These are phyloP conservation scores for Phytopythium helicoides DNA, from an alignment of 352 stramenopile species.

Conservation along the genomic window DNA sequence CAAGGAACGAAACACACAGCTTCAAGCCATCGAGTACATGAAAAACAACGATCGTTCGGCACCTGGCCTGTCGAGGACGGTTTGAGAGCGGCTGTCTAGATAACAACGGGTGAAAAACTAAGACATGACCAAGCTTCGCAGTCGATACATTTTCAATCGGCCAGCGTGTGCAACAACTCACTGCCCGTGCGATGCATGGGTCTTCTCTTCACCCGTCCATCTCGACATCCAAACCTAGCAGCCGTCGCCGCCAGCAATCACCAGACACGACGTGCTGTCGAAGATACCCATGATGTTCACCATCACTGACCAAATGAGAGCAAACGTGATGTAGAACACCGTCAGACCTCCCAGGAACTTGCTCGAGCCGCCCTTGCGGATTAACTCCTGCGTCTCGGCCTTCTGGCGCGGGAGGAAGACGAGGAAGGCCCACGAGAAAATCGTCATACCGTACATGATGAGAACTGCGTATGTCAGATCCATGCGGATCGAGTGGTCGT, in stretches of 20 bases:
- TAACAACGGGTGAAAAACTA: no score
- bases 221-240: no score
- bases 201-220: not conserved
- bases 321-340: conserved; percentile 15
- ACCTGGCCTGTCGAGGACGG: no score
- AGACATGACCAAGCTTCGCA: no score
- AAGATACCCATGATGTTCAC: conserved; percentile 19
- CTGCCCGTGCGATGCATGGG: no score
- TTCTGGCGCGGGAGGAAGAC: conserved; percentile 25
- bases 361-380: conserved; percentile 14
- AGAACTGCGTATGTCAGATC: conserved; percentile 20
- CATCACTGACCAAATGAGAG: conserved; percentile 17
- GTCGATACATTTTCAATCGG: no score
- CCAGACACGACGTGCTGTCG: conserved; percentile 5
- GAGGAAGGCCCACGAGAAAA: conserved; percentile 19
- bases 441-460: conserved; percentile 19
- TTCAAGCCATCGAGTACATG: no score
- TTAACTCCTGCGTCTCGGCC: conserved; percentile 16
- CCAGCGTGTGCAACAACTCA: no score
- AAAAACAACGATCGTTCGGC: no score
- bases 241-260: conserved; percentile 50
- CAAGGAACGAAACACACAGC: no score
- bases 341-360: conserved; percentile 16
- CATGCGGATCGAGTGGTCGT: conserved; percentile 16
- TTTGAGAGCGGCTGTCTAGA: no score